Conservation (phyloP, 2,329 filamentous ascomycete genomes). For the Sporothrix curviconia region DNA sequence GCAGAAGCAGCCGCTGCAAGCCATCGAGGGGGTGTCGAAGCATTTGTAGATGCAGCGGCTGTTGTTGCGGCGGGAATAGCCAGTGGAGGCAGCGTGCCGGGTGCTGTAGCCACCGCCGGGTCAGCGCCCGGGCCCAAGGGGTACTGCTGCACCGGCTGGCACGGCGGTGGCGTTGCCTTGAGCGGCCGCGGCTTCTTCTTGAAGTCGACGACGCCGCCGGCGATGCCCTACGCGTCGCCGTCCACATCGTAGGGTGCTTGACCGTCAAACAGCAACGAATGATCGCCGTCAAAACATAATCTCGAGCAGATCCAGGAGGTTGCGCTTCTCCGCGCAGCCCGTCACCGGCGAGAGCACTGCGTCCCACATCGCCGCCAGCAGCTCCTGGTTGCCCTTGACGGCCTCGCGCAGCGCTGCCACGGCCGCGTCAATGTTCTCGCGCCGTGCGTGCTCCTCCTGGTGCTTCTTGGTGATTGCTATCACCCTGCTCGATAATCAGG, state of each 20-base stretch:
- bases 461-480: slow-evolving; percentile 37
- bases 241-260: slow-evolving; percentile 42
- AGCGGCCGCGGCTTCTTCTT: slow-evolving; percentile 18
- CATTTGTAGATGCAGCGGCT: background rate
- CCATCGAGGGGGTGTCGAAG: background rate
- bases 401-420: slow-evolving; percentile 44
- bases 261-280: slow-evolving; percentile 40
- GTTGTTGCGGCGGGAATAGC: background rate
- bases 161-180: background rate
- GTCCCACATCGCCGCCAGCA: slow-evolving; percentile 43
- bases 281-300: slow-evolving; percentile 44
- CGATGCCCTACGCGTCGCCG: slow-evolving; percentile 23
- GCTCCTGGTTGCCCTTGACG: slow-evolving; percentile 35
- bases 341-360: slow-evolving; percentile 42
- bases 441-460: slow-evolving; percentile 40
- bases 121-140: background rate
- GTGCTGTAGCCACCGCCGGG: background rate
- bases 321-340: slow-evolving; percentile 41
- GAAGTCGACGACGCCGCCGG: slow-evolving; percentile 16
- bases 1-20: background rate
- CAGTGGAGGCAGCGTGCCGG: slow-evolving; percentile 1
- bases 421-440: slow-evolving; percentile 41
- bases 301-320: slow-evolving; percentile 45
- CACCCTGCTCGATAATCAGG: slow-evolving; percentile 43
- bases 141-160: background rate